Conservation (phyloP, 192 early-diverging fungal genomes). For the Jimgerdemannia lactiflua region DNA sequence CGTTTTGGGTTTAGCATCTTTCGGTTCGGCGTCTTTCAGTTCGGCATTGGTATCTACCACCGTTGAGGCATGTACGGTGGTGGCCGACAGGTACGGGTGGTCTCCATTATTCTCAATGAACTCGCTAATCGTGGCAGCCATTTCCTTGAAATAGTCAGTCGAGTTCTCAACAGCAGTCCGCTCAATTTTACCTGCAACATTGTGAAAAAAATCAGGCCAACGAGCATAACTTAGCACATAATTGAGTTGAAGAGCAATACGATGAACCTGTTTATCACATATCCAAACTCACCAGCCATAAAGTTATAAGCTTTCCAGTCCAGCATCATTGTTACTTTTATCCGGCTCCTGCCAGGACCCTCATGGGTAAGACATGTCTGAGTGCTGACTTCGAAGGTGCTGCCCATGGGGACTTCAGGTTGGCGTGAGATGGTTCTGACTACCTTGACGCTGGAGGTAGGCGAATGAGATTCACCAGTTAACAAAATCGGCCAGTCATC, state of each 20-base stretch:
- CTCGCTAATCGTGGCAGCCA: background rate
- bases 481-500: background rate
- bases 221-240: too few species aligned
- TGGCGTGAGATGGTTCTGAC: background rate
- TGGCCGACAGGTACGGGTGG: too few species aligned
- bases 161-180: slow-evolving; percentile 4
- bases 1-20: background rate
- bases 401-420: background rate
- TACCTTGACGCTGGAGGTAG: slow-evolving; percentile 2
- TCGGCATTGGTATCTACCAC: too few species aligned
- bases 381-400: background rate
- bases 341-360: slow-evolving; percentile 1
- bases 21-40: background rate
- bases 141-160: slow-evolving; percentile 1
- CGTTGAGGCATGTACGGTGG: too few species aligned
- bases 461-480: background rate
- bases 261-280: too few species aligned
- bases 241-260: too few species aligned
- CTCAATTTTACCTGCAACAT: slow-evolving; percentile 2
- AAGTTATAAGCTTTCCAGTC: background rate
- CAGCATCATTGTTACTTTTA: background rate
- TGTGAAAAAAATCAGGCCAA: background rate
- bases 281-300: background rate
- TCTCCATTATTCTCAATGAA: too few species aligned
- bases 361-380: slow-evolving; percentile 1